A percentile compares a stretch with the other conserved stretches of the same genome.
These are phyloP conservation scores for Malus hybrid DNA, from an alignment of 331 rosid genomes.

Conservation along the genomic window DNA sequence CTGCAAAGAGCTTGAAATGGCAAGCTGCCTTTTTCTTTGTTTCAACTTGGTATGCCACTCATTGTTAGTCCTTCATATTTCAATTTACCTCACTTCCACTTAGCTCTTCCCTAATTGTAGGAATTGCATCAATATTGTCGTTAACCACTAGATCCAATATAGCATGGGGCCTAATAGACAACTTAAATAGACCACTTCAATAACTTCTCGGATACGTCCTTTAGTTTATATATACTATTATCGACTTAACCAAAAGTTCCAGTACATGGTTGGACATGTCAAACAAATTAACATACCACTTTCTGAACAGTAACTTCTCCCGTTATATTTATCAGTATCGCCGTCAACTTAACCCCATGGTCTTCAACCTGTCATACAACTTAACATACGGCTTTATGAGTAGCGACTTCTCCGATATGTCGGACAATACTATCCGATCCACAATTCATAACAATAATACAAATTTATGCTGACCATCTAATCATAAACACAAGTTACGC, in stretches of 20 bases:
- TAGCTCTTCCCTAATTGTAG: not conserved
- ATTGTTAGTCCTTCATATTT: not conserved
- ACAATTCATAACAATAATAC: too few species aligned
- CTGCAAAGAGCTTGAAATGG: conserved; percentile 51
- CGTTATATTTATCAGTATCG: too few species aligned
- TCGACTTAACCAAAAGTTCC: not conserved
- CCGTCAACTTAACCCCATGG: too few species aligned
- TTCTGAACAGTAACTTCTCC: not conserved
- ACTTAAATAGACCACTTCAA: not conserved
- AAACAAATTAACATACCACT: not conserved
- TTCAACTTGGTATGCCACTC: conserved; percentile 53
- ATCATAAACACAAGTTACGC: not conserved
- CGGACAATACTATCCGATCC: too few species aligned
- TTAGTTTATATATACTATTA: not conserved
- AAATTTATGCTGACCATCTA: not conserved
- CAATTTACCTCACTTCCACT: not conserved
- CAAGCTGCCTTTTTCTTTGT: conserved; percentile 78
- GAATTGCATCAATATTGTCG: not conserved
- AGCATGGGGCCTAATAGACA: too few species aligned
- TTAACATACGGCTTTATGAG: too few species aligned
- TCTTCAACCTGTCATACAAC: too few species aligned
- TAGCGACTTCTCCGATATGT: too few species aligned
- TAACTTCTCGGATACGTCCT: not conserved
- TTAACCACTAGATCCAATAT: not conserved
- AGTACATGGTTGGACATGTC: not conserved